These are phyloP conservation scores for Boletus tylopilopsis DNA, from an alignment of 768 basidiomycete species.

Conservation along the genomic window DNA sequence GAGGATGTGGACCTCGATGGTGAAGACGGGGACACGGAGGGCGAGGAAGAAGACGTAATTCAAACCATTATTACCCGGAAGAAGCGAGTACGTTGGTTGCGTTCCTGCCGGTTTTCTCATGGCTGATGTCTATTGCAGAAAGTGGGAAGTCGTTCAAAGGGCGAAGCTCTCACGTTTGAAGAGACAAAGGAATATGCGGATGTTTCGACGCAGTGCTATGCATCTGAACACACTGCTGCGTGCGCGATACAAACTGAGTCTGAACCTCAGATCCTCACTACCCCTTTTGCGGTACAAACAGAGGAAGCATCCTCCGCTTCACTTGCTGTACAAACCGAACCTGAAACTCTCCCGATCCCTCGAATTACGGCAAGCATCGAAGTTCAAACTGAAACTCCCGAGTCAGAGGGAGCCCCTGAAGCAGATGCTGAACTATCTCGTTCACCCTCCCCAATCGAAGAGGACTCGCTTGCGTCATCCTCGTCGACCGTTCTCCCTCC, in stretches of 20 bases:
- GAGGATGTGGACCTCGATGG: slow-evolving; percentile 32
- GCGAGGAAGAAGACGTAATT: slow-evolving; percentile 61
- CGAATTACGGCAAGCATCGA: slow-evolving; percentile 46
- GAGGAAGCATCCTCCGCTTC: slow-evolving; percentile 31
- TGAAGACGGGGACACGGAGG: slow-evolving; percentile 56
- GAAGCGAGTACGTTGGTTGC: slow-evolving; percentile 52
- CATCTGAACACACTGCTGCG: slow-evolving; percentile 44
- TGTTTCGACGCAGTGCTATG: slow-evolving; percentile 66
- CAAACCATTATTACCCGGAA: slow-evolving; percentile 88
- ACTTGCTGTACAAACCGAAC: slow-evolving; percentile 39
- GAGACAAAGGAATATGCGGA: slow-evolving; percentile 77
- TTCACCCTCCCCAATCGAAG: slow-evolving; percentile 43
- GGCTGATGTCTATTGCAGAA: slow-evolving; percentile 43
- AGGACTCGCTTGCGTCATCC: slow-evolving; percentile 64
- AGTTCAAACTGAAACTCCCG: slow-evolving; percentile 55
- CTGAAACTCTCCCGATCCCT: slow-evolving; percentile 29
- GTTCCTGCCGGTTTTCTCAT: slow-evolving; percentile 4
- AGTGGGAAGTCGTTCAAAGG: slow-evolving; percentile 56
- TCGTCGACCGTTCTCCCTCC: slow-evolving; percentile 71
- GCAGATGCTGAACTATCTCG: slow-evolving; percentile 33
- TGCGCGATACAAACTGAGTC: slow-evolving; percentile 61
- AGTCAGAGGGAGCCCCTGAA: slow-evolving; percentile 36
- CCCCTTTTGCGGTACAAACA: slow-evolving; percentile 56
- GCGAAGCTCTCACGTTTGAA: slow-evolving; percentile 43
- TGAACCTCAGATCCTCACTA: slow-evolving; percentile 43